phyloP scores from a whole-genome alignment of 108 stramenopile species.

The Nitzschia sp. region DNA sequence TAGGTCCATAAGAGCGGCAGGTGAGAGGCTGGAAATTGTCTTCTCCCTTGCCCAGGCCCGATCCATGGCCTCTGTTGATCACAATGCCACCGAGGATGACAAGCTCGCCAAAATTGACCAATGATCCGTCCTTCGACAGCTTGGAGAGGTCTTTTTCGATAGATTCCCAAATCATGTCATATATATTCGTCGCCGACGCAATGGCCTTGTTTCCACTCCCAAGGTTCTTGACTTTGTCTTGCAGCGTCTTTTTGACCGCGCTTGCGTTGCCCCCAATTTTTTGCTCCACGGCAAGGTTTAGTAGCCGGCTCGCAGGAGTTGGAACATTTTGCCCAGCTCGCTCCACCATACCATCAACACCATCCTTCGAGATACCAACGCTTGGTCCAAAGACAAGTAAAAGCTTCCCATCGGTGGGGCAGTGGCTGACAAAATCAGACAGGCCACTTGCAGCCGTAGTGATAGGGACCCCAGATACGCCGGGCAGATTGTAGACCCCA shows the following conservation, averaged over 20 bases:
- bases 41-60: slow-evolving; percentile 10
- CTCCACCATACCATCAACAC: slow-evolving; percentile 41
- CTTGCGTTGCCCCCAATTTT: background rate
- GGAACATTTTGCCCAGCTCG: slow-evolving; percentile 29
- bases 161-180: slow-evolving; percentile 2
- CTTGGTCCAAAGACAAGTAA: slow-evolving; percentile 47
- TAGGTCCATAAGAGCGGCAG: background rate
- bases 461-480: background rate
- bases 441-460: background rate
- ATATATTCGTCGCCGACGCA: slow-evolving; percentile 2
- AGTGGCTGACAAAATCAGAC: slow-evolving; percentile 10
- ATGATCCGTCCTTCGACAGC: background rate
- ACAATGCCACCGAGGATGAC: slow-evolving; percentile 10
- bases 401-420: slow-evolving; percentile 24
- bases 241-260: background rate
- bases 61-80: slow-evolving; percentile 14
- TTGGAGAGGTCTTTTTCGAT: background rate
- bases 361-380: slow-evolving; percentile 41
- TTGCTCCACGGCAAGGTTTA: background rate
- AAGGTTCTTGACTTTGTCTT: background rate
- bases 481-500: background rate
- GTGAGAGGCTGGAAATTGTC: slow-evolving; percentile 18
- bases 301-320: background rate
- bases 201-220: background rate
- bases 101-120: background rate